Base-by-base conservation (phyloP, 2,329 filamentous ascomycete species). In the Trichoderma sp. region DNA sequence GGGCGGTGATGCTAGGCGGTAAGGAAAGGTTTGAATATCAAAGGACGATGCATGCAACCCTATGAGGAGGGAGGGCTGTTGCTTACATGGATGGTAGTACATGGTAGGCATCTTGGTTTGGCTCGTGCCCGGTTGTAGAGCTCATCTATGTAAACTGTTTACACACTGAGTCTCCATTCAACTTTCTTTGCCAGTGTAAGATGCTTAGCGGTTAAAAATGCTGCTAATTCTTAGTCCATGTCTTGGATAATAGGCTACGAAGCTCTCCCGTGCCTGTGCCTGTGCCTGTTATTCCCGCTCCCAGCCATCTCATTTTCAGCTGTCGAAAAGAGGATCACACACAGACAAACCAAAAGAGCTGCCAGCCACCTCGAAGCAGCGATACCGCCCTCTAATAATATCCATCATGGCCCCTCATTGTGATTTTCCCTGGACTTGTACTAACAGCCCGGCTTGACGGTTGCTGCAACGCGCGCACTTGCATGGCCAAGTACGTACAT, bases 231-330 rank as follows among this genome's bases (percentile, higher is more conserved):
- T 47, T 64, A 64, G 61, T 30, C 36, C 26, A 6, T 43, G 24
- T 51, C 8, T 7, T 21, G 28, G 14, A 53, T 53, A 24, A 24
- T 53, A 53, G 47, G 64, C 51, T 67, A 53, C 51, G 51, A 39
- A 67, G 47, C 47, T 67, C 64, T 67, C 64, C 64, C 64, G 64
- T 57, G 36, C 51, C 47, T 21, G 34, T 26, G 18, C 26, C 61
- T 64, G 15, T 34, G 18, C 32, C n/a, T 61, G 11, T 60, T n/a
- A 12, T 34, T 32, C 56, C 36, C 24, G 24, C n/a, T 30, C 56
- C 66, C 66, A 70, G 66, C 66, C 66, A 70, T 70, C 66, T 62
- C 15, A 70, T 62, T 70, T 70, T 62, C 15, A 24, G 36, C 36
- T 32, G 4, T 26, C 39, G 9, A 60, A 62, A 26, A 70, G 34